A percentile compares a stretch with the other conserved stretches of the same genome.
Conservation (phyloP, 352 stramenopile species). For the Phytophthora litchii region DNA sequence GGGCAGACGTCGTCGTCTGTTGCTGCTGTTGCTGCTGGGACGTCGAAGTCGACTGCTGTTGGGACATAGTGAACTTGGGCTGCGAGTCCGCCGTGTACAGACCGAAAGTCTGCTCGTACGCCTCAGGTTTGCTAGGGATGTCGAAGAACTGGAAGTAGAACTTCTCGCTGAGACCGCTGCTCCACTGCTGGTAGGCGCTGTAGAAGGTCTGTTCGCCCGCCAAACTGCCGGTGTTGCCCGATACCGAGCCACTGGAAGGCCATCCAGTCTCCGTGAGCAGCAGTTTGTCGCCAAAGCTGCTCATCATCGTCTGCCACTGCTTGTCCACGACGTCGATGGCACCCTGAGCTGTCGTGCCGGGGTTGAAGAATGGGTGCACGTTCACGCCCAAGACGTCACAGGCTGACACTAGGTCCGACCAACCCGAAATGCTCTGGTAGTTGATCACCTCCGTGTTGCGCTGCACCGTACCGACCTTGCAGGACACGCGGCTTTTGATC, state of each 20-base stretch:
- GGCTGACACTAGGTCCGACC: slow-evolving; percentile 43
- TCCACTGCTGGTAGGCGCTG: slow-evolving; percentile 66
- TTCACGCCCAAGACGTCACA: slow-evolving; percentile 62
- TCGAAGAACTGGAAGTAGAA: slow-evolving; percentile 88
- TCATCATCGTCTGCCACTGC: slow-evolving; percentile 58
- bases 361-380: slow-evolving; percentile 67
- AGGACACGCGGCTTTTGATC: slow-evolving; percentile 54
- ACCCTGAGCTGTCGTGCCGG: slow-evolving; percentile 32
- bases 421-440: slow-evolving; percentile 35
- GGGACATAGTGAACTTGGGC: slow-evolving; percentile 60
- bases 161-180: slow-evolving; percentile 49
- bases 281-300: slow-evolving; percentile 53
- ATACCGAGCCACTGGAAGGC: slow-evolving; percentile 43
- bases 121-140: slow-evolving; percentile 44
- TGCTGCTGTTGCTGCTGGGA: slow-evolving; percentile 24
- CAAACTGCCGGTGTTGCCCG: slow-evolving; percentile 44
- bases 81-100: slow-evolving; percentile 48
- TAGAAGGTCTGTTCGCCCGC: slow-evolving; percentile 55
- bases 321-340: slow-evolving; percentile 54
- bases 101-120: slow-evolving; percentile 62
- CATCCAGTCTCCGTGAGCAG: slow-evolving; percentile 62
- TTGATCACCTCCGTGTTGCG: slow-evolving; percentile 63
- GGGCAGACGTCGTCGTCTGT: slow-evolving; percentile 3
- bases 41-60: slow-evolving; percentile 17
- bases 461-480: slow-evolving; percentile 75